Evolutionary conservation across 2,329 filamentous ascomycete genomes (phyloP).

Genomic region (Xenoacremonium recifei): DNA sequence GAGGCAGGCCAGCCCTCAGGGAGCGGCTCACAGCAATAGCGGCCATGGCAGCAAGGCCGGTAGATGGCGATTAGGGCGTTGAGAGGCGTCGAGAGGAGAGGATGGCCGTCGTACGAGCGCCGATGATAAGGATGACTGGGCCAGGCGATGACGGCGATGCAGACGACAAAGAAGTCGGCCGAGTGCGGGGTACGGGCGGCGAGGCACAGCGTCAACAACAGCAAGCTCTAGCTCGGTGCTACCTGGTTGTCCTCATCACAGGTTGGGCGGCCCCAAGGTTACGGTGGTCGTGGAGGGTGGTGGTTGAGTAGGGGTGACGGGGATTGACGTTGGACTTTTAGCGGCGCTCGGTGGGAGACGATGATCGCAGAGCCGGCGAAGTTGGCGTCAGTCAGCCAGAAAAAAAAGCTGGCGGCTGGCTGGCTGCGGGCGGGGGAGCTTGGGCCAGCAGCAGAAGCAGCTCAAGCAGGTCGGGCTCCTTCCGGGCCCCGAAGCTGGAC

Average conservation of each 20-base stretch:
- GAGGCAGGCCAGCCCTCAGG: constrained; percentile 38
- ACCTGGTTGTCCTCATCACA: constrained; percentile 23
- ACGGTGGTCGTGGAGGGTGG: constrained; percentile 8
- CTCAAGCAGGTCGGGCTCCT: too few relatives aligned
- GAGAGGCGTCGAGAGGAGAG: not conserved
- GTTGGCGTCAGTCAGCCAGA: constrained; percentile 28
- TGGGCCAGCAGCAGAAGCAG: constrained; percentile 18
- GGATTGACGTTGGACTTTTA: constrained; percentile 21
- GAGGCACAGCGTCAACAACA: constrained; percentile 5
- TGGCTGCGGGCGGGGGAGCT: constrained; percentile 19
- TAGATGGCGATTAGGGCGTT: constrained; percentile 2
- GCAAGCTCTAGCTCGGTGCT: constrained; percentile 20
- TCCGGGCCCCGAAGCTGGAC: too few relatives aligned
- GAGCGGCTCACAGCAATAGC: constrained; percentile 42
- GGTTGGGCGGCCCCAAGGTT: constrained; percentile 9
- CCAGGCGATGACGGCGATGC: constrained; percentile 5
- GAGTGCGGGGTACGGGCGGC: not conserved
- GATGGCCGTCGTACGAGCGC: constrained; percentile 17
- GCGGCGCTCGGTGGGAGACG: constrained; percentile 18
- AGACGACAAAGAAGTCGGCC: constrained; percentile 7
- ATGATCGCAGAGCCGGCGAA: constrained; percentile 24
- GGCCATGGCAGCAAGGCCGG: constrained; percentile 37
- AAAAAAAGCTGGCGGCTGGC: constrained; percentile 21
- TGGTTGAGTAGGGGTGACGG: too few relatives aligned
- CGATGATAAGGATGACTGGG: constrained; percentile 19